These are phyloP conservation scores for Raddia guianensis DNA, from an alignment of 176 grass and related monocot species.

Conservation along the genomic window DNA sequence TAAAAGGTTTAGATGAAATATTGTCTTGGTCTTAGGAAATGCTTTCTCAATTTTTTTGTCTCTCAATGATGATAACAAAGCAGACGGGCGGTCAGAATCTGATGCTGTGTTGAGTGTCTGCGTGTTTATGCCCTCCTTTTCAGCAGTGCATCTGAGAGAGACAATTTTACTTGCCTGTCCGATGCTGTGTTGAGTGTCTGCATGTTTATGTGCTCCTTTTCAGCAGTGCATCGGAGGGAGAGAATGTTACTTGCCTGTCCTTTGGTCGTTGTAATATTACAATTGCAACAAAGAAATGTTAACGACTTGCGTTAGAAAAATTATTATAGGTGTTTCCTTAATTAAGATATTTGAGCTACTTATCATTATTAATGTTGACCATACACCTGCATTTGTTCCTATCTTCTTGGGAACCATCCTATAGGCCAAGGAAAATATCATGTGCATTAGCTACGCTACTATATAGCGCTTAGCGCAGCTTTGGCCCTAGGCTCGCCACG, in stretches of 20 bases:
- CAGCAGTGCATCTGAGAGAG: too few relatives aligned
- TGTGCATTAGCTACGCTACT: too few relatives aligned
- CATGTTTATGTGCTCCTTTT: slow-evolving; percentile 28
- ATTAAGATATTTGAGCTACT: not conserved
- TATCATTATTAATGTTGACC: not conserved
- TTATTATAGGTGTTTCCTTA: not conserved
- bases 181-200: slow-evolving; percentile 52
- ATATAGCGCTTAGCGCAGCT: too few relatives aligned
- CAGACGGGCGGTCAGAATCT: slow-evolving; percentile 59
- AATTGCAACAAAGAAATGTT: not conserved
- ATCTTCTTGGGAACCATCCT: slow-evolving; percentile 45
- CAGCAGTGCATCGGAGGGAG: slow-evolving; percentile 37
- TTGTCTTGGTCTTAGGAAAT: not conserved
- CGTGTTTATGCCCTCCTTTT: too few relatives aligned
- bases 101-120: slow-evolving; percentile 5
- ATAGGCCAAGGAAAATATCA: slow-evolving; percentile 24
- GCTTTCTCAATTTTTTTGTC: not conserved
- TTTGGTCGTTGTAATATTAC: not conserved
- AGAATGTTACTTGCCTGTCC: not conserved
- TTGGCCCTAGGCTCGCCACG: too few relatives aligned
- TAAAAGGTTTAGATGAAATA: not conserved
- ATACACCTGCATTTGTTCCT: slow-evolving; percentile 17
- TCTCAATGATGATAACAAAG: slow-evolving; percentile 48
- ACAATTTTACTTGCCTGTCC: too few relatives aligned
- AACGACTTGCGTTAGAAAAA: not conserved